Evolutionary conservation across 768 basidiomycete species (phyloP).

Genomic region (Pleurotus ostreatus): DNA sequence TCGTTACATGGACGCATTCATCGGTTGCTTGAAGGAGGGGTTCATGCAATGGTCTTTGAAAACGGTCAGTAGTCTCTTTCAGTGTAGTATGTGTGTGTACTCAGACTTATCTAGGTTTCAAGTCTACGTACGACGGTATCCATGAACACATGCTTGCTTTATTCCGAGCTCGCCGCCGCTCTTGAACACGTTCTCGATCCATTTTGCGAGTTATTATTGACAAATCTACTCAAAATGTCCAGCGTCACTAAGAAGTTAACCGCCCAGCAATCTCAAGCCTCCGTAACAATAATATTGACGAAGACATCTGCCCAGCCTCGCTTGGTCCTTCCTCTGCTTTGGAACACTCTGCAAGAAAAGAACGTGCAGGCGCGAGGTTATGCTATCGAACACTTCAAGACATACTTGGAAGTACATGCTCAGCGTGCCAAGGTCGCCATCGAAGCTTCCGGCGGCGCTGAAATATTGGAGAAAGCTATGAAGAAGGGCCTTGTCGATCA

Average conservation of each 20-base stretch:
- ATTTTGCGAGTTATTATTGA: conserved; percentile 71
- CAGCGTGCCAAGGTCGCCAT: conserved; percentile 57
- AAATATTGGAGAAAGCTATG: conserved; percentile 69
- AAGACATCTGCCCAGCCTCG: conserved; percentile 71
- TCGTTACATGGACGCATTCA: conserved; percentile 71
- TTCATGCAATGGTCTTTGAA: conserved; percentile 83
- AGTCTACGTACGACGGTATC: conserved; percentile 92
- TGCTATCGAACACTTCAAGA: conserved; percentile 65
- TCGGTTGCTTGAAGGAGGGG: conserved; percentile 68
- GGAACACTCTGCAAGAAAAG: conserved; percentile 73
- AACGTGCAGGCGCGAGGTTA: conserved; percentile 69
- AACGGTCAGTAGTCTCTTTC: conserved; percentile 50
- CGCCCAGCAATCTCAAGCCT: conserved; percentile 79
- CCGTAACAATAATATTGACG: conserved; percentile 63
- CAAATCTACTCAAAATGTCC: conserved; percentile 81
- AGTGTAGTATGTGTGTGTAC: background rate
- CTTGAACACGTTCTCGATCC: conserved; percentile 73
- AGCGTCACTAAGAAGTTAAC: conserved; percentile 91
- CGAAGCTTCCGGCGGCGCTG: conserved; percentile 65
- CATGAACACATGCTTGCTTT: conserved; percentile 70
- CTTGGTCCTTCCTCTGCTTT: conserved; percentile 63
- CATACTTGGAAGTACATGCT: conserved; percentile 73
- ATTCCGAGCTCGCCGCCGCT: conserved; percentile 64
- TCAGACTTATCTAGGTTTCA: conserved; percentile 48
- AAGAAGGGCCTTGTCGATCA: conserved; percentile 73